Base-by-base conservation (phyloP, 2,329 filamentous ascomycete species). In the Beauveria medogensis region DNA sequence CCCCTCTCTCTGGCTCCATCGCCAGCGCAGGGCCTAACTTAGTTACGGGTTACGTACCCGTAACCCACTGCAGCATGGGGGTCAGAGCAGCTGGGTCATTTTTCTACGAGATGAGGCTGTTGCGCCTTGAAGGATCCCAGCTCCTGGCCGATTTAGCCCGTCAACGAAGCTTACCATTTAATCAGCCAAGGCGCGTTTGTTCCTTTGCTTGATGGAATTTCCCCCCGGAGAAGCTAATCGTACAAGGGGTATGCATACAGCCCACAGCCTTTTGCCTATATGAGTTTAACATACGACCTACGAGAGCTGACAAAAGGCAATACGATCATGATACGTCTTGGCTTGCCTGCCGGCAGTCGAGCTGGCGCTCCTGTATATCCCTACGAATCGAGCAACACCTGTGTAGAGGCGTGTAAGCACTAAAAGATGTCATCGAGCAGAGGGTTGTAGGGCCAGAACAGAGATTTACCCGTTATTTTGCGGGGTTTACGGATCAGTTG, bases 21-120 rank as follows among this genome's bases (percentile, higher is more conserved):
- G 52, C 14, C 22, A 20, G n/a, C 24, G 16, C 40, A 55, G 34
- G 20, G 44, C 43, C 26, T 22, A 28, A 28, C 28, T 28, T 28
- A 10, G 26, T n/a, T n/a, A 37, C 54, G 54, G 54, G 54, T 47
- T 46, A 14, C 20, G 54, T 56, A 56, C 54, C 54, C 54, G 43
- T 22, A 22, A 43, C 22, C 51, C 34, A 46, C 18, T 20, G 18
- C 43, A 37, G 7, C 37, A 55, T 55, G 53, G 54, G 51, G 53
- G 26, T 28, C 43, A 56, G 26, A 20, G 52, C 26, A 56, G 54
- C 55, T 56, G 44, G 54, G 24, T n/a, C 44, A 48, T 40, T 30
- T 48, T 56, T 47, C 20, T 16, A n/a, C 43, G 20, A 47, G 55
- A 56, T 48, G 55, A 48, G 55, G 55, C 55, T 56, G 55, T 48